phyloP scores from a whole-genome alignment of 2,329 filamentous ascomycete species.

The Aureobasidium sp. region DNA sequence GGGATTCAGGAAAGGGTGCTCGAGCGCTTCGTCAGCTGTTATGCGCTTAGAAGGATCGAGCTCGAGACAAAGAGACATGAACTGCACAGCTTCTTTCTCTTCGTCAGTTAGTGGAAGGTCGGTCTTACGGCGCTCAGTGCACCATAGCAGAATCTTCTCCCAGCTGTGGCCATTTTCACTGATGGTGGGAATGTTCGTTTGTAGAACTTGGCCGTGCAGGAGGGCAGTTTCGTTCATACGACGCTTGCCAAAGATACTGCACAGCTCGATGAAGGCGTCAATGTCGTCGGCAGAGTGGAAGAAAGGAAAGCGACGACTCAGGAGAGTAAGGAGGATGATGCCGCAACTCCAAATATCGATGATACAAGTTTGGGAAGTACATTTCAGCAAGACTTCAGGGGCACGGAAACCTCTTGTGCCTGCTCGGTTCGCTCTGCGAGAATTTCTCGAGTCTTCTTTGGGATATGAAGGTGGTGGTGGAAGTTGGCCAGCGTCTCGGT shows the following conservation, averaged over 20 bases:
- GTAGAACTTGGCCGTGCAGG: conserved; percentile 84
- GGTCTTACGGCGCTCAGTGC: conserved; percentile 63
- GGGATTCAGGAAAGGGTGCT: conserved; percentile 55
- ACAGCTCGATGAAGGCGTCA: conserved; percentile 94
- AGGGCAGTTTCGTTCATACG: conserved; percentile 78
- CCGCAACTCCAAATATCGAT: conserved; percentile 97
- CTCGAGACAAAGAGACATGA: conserved; percentile 66
- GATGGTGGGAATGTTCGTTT: conserved; percentile 87
- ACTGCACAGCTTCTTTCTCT: conserved; percentile 66
- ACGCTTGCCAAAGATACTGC: conserved; percentile 81
- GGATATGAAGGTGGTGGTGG: conserved; percentile 60
- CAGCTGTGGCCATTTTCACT: conserved; percentile 77
- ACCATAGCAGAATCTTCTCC: conserved; percentile 94
- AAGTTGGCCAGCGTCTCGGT: conserved; percentile 22
- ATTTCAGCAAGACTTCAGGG: conserved; percentile 94
- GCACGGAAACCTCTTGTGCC: conserved; percentile 94
- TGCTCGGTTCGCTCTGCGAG: conserved; percentile 84
- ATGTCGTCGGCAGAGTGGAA: conserved; percentile 99
- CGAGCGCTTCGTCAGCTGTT: conserved; percentile 65
- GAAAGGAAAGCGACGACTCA: conserved; percentile 90
- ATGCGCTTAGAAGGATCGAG: conserved; percentile 68
- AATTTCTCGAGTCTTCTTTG: conserved; percentile 80
- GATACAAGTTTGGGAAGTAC: conserved; percentile 82
- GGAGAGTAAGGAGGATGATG: conserved; percentile 91
- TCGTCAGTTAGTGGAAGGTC: conserved; percentile 52